Base-by-base conservation (phyloP, 2,329 filamentous ascomycete species). In the Penicillium aurantiogriseum region DNA sequence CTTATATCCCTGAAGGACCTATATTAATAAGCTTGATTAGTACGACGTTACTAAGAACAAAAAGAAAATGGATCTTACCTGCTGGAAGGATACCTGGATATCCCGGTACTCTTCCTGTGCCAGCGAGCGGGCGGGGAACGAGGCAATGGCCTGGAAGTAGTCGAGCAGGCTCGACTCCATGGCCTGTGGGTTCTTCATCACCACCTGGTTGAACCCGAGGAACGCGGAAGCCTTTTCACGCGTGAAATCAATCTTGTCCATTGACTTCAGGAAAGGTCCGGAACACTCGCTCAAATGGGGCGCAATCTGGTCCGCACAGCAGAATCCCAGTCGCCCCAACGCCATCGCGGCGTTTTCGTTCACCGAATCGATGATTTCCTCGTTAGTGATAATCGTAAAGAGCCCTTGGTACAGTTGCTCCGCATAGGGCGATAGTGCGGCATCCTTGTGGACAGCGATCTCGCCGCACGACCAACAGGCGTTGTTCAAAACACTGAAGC, bases 391-490 rank as follows among this genome's bases (percentile, higher is more conserved):
- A 65, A 97, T 97, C 54, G 88, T 85, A 39, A 91, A 84, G 29
- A 95, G 85, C 39, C 89, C 86, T 60, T 88, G 83, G 57, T 96
- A 86, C 17, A 99, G 79, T 60, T 89, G 85, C 23, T 90, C 86
- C 10, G 92, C 84, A 71, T 89, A 96, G 1, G 88, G 88, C 1
- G 82, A 82, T 85, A 97, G 90, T 53, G 83, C 85, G 31, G 81
- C 79, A 60, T 87, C 85, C 64, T 87, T 85, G 71, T 91, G 87
- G 74, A 96, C 87, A 17, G 92, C 86, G 60, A 97, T 94, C 78
- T 99, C 94, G 42, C 94, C 94, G 25, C 87, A 88, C 7, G 92
- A 95, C 94, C 94, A 99, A 78, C 93, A 97, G 23, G 94, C 93
- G 71, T 99, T 99, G 82, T 97, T 99, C 58, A 97, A 87, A 31